A percentile compares a stretch with the other conserved stretches of the same genome.
phyloP scores from a whole-genome alignment of 768 basidiomycete species.

The Symmetrospora coprosmae region DNA sequence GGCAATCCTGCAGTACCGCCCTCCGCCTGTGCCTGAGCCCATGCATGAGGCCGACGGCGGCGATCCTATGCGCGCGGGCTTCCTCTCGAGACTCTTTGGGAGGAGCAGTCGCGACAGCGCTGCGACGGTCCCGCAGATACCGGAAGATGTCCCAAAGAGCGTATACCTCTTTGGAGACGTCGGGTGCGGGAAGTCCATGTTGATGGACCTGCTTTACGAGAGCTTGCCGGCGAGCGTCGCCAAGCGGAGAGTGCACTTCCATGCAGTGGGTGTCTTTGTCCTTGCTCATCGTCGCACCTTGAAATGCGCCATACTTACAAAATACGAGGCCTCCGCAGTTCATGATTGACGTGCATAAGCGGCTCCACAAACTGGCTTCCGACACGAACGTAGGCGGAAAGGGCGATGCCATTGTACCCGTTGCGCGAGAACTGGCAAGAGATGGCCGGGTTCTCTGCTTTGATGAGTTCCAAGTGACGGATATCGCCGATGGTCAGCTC shows the following conservation, averaged over 20 bases:
- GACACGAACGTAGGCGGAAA: constrained; percentile 43
- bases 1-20: constrained; percentile 54
- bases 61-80: constrained; percentile 28
- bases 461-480: constrained; percentile 84
- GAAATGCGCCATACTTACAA: too few relatives aligned
- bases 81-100: constrained; percentile 35
- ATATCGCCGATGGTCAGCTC: constrained; percentile 19
- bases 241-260: constrained; percentile 88
- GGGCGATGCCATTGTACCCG: constrained; percentile 64
- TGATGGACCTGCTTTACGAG: constrained; percentile 65
- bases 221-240: constrained; percentile 27
- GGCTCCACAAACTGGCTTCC: constrained; percentile 68
- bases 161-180: constrained; percentile 93
- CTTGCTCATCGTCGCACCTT: too few relatives aligned
- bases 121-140: constrained; percentile 25
- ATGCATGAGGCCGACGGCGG: constrained; percentile 31
- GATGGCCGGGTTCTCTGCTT: constrained; percentile 82
- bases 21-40: constrained; percentile 48
- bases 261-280: constrained; percentile 42
- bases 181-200: constrained; percentile 95
- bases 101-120: constrained; percentile 2
- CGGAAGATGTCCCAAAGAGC: constrained; percentile 55
- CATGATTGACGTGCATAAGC: constrained; percentile 97
- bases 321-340: too few relatives aligned
- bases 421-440: constrained; percentile 69